These are phyloP conservation scores for Puya raimondii DNA, from an alignment of 176 grass and related monocot species.

Conservation along the genomic window DNA sequence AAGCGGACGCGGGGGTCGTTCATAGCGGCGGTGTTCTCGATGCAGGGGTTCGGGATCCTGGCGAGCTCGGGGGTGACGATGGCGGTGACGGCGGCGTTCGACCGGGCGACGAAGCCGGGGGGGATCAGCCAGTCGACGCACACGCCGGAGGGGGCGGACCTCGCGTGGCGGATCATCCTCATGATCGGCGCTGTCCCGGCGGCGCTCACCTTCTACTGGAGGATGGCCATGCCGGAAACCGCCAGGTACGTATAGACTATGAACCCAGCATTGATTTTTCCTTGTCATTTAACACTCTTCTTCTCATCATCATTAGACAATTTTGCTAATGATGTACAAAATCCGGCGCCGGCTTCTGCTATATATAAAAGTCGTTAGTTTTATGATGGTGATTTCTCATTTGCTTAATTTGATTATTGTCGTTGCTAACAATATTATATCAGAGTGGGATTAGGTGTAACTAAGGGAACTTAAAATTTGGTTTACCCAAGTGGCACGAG, in stretches of 20 bases:
- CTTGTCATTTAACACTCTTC: not conserved
- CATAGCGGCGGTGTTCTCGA: slow-evolving; percentile 81
- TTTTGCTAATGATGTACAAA: too few relatives aligned
- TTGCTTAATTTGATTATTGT: too few relatives aligned
- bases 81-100: slow-evolving; percentile 46
- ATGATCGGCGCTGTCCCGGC: slow-evolving; percentile 35
- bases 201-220: slow-evolving; percentile 31
- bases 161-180: slow-evolving; percentile 36
- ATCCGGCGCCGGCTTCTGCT: too few relatives aligned
- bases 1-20: slow-evolving; percentile 46
- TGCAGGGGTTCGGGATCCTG: slow-evolving; percentile 81
- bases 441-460: too few relatives aligned
- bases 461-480: too few relatives aligned
- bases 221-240: slow-evolving; percentile 37
- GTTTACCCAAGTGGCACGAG: too few relatives aligned
- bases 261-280: not conserved
- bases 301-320: not conserved
- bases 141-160: slow-evolving; percentile 21
- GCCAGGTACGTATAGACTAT: slow-evolving; percentile 21
- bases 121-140: not conserved
- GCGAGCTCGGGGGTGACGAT: slow-evolving; percentile 66
- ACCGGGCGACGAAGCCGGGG: slow-evolving; percentile 12
- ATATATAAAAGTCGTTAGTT: too few relatives aligned
- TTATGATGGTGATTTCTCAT: too few relatives aligned
- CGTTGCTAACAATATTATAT: too few relatives aligned